Evolutionary conservation across 106 monocot genomes (phyloP).

Genomic region (Hemerocallis citrina): DNA sequence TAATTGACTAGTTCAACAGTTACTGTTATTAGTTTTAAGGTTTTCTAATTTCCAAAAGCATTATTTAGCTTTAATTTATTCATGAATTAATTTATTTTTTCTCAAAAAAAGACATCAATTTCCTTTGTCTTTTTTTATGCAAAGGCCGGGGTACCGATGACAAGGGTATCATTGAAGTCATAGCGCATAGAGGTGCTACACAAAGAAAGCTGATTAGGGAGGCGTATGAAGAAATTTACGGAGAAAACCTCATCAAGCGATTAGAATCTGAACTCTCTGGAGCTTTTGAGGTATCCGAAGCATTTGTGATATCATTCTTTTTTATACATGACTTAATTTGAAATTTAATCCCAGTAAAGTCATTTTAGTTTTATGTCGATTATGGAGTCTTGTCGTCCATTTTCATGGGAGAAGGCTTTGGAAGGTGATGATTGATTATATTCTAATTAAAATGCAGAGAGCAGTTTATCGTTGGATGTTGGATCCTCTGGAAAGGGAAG

Average conservation of each 20-base stretch:
- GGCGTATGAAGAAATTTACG: conserved; percentile 65
- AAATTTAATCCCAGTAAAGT: background rate
- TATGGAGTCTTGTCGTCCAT: background rate
- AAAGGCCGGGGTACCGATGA: conserved; percentile 96
- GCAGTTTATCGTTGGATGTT: conserved; percentile 90
- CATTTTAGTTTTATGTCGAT: background rate
- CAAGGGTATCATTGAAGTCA: conserved; percentile 53
- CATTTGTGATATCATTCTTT: no score
- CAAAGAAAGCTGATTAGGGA: conserved; percentile 58
- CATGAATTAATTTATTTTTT: no score
- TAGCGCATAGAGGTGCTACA: conserved; percentile 68
- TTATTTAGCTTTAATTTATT: no score
- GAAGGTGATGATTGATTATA: background rate
- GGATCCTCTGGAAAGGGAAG: conserved; percentile 62
- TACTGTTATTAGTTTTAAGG: no score
- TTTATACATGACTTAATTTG: background rate
- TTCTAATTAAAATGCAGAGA: conserved; percentile 45
- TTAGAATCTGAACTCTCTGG: conserved; percentile 88
- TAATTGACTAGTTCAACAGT: no score
- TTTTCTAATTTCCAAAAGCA: no score
- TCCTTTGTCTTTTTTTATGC: no score
- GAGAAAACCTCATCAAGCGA: conserved; percentile 67
- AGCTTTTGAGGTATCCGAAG: conserved; percentile 54
- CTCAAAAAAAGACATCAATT: no score
- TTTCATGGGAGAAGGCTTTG: no score